A percentile compares a stretch with the other conserved stretches of the same genome.
These are phyloP conservation scores for Clonostachys rhizophaga DNA, from an alignment of 2,329 filamentous ascomycete genomes.

Conservation along the genomic window DNA sequence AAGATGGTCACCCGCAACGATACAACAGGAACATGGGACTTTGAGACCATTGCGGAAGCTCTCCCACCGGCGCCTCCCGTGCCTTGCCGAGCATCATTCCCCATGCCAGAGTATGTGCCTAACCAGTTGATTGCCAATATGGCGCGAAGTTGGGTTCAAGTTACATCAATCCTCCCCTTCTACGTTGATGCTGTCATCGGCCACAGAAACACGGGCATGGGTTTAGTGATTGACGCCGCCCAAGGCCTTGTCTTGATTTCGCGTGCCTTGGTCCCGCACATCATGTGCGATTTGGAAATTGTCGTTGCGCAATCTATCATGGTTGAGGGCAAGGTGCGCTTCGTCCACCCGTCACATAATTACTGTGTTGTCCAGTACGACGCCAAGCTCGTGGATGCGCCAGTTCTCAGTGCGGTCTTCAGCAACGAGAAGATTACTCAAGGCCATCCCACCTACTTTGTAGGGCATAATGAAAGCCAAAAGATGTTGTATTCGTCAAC, in stretches of 20 bases:
- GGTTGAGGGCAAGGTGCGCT: conserved; percentile 89
- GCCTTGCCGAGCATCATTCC: conserved; percentile 80
- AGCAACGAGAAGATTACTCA: conserved; percentile 81
- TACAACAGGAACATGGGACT: conserved; percentile 88
- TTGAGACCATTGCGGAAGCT: conserved; percentile 76
- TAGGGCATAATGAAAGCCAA: conserved; percentile 96
- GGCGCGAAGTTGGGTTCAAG: conserved; percentile 89
- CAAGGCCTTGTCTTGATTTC: conserved; percentile 94
- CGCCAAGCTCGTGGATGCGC: conserved; percentile 85
- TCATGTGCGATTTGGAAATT: conserved; percentile 92
- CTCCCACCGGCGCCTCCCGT: conserved; percentile 71
- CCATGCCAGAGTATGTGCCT: conserved; percentile 82
- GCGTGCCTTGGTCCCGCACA: conserved; percentile 89
- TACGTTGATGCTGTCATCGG: conserved; percentile 98
- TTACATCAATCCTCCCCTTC: conserved; percentile 88
- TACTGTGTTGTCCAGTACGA: conserved; percentile 96
- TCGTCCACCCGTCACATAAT: conserved; percentile 94
- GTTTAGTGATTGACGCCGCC: conserved; percentile 90
- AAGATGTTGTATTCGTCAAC: conserved; percentile 92
- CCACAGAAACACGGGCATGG: conserved; percentile 90
- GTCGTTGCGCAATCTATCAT: conserved; percentile 96
- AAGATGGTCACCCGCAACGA: conserved; percentile 89
- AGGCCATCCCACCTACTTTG: conserved; percentile 90
- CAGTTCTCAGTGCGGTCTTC: conserved; percentile 83
- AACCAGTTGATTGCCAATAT: conserved; percentile 90